phyloP scores from a whole-genome alignment of 257 asterid species.

The Przewalskia tangutica region DNA sequence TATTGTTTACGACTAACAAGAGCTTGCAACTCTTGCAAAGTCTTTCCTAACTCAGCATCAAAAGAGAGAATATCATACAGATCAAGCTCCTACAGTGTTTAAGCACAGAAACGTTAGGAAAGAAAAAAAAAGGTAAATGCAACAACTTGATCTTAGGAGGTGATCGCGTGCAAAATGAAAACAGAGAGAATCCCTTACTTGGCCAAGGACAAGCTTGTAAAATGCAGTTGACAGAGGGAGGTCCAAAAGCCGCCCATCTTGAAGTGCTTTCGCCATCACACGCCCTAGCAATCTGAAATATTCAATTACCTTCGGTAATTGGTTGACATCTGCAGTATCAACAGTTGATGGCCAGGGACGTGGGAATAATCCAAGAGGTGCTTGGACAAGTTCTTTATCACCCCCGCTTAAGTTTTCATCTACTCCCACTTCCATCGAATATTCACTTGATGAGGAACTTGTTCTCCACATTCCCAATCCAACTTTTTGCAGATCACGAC shows the following conservation, averaged over 20 bases:
- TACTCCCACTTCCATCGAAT: slow-evolving; percentile 49
- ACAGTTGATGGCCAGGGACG: slow-evolving; percentile 76
- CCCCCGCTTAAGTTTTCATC: slow-evolving; percentile 19
- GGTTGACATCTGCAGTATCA: slow-evolving; percentile 56
- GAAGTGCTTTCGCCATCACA: slow-evolving; percentile 97
- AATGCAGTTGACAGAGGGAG: slow-evolving; percentile 78
- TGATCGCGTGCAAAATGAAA: background rate
- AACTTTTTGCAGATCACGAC: slow-evolving; percentile 86
- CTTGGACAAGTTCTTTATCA: slow-evolving; percentile 49
- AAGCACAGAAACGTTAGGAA: background rate
- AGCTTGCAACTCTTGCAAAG: slow-evolving; percentile 87
- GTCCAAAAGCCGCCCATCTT: slow-evolving; percentile 97
- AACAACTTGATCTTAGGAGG: background rate
- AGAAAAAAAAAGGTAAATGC: background rate
- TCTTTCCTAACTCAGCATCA: slow-evolving; percentile 71
- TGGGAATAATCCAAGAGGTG: slow-evolving; percentile 93
- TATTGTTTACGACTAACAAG: slow-evolving; percentile 62
- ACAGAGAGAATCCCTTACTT: slow-evolving; percentile 31
- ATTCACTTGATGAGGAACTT: slow-evolving; percentile 24
- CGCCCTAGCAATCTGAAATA: slow-evolving; percentile 82
- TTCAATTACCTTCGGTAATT: slow-evolving; percentile 57
- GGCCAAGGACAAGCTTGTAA: slow-evolving; percentile 78
- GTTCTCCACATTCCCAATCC: slow-evolving; percentile 92
- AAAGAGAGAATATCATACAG: slow-evolving; percentile 75
- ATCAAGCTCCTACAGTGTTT: slow-evolving; percentile 68